These are phyloP conservation scores for Colletotrichum costaricense DNA, from an alignment of 2,329 filamentous ascomycete species.

Conservation along the genomic window DNA sequence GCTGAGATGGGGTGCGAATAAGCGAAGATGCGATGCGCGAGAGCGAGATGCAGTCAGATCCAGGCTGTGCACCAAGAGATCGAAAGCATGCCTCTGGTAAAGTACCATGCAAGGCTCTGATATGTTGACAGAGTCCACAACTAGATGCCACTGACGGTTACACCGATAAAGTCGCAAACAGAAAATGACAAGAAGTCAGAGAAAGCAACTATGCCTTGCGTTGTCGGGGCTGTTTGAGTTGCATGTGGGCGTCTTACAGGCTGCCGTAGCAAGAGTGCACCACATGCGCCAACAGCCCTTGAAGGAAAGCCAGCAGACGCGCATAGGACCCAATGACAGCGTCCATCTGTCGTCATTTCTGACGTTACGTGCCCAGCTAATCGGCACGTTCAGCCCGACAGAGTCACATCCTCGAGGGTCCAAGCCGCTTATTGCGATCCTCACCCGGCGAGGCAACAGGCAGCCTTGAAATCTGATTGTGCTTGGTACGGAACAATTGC, in stretches of 20 bases:
- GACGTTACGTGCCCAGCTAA: conserved; percentile 28
- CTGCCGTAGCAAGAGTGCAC: neutral
- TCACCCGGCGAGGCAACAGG: neutral
- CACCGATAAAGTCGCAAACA: neutral
- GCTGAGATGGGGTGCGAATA: conserved; percentile 10
- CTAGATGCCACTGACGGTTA: neutral
- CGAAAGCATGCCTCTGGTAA: neutral
- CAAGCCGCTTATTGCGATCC: neutral
- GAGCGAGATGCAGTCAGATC: conserved; percentile 29
- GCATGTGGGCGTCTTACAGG: conserved; percentile 4
- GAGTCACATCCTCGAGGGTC: conserved; percentile 3
- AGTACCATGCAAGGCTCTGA: conserved; percentile 2
- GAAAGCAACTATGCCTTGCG: neutral
- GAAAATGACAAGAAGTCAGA: neutral
- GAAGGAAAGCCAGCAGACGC: neutral
- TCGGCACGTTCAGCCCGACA: conserved; percentile 22
- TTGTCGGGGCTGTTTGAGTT: neutral
- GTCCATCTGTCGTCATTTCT: conserved; percentile 3
- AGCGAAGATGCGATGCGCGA: neutral
- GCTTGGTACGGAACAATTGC: neutral
- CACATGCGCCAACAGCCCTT: neutral
- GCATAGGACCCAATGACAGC: conserved; percentile 9
- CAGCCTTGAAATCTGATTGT: neutral
- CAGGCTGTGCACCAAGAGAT: conserved; percentile 20
- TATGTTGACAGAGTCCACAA: neutral